phyloP scores from a whole-genome alignment of 495 filamentous ascomycete species.

The Penicillium ochrochloron region DNA sequence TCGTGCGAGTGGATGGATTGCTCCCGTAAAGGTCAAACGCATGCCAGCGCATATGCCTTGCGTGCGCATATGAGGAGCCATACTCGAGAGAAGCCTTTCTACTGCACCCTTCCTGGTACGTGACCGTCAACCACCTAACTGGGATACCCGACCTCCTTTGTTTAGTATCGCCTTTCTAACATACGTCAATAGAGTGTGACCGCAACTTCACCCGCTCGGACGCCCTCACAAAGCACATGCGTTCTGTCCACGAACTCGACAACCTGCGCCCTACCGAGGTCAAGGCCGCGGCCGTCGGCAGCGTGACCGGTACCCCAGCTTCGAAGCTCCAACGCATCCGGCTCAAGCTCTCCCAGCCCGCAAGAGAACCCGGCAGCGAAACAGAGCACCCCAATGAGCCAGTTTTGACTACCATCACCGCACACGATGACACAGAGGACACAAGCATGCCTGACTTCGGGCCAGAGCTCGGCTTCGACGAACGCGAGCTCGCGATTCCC shows the following conservation, averaged over 20 bases:
- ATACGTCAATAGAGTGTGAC: slow-evolving; percentile 79
- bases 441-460: slow-evolving; percentile 48
- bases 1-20: slow-evolving; percentile 96
- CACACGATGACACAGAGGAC: slow-evolving; percentile 50
- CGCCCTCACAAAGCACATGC: slow-evolving; percentile 96
- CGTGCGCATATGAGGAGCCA: slow-evolving; percentile 97
- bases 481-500: slow-evolving; percentile 70
- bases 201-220: slow-evolving; percentile 96
- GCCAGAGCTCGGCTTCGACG: slow-evolving; percentile 61
- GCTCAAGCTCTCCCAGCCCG: slow-evolving; percentile 61
- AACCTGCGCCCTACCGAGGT: slow-evolving; percentile 86
- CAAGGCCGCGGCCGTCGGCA: slow-evolving; percentile 52
- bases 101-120: slow-evolving; percentile 89
- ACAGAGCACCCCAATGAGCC: slow-evolving; percentile 58
- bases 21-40: slow-evolving; percentile 79
- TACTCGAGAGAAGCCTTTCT: slow-evolving; percentile 97
- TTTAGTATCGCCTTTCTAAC: slow-evolving; percentile 1
- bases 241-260: slow-evolving; percentile 97
- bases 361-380: slow-evolving; percentile 48
- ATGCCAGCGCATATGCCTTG: slow-evolving; percentile 93
- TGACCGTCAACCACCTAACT: background rate
- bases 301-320: slow-evolving; percentile 46
- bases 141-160: background rate
- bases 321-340: slow-evolving; percentile 69
- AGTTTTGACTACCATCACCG: slow-evolving; percentile 45